Evolutionary conservation across 2,329 filamentous ascomycete genomes (phyloP).

Genomic region (Paecilomyces formosus): DNA sequence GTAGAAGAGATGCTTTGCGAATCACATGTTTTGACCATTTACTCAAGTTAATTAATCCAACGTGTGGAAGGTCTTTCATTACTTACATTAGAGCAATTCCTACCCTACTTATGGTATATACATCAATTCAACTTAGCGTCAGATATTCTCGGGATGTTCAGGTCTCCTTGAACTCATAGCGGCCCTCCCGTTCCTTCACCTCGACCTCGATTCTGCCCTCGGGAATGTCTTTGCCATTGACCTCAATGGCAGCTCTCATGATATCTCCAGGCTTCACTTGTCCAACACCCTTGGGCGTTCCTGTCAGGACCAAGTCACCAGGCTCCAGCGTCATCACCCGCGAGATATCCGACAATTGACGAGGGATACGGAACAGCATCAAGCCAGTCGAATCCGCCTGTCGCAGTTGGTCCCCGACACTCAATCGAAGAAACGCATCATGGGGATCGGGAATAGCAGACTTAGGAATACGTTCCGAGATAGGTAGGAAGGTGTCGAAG

Average conservation of each 20-base stretch:
- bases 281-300: conserved; percentile 93
- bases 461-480: conserved; percentile 76
- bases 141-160: conserved; percentile 26
- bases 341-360: conserved; percentile 83
- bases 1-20: neutral
- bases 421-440: conserved; percentile 76
- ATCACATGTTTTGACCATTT: neutral
- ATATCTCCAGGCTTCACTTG: conserved; percentile 77
- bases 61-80: neutral
- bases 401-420: conserved; percentile 68
- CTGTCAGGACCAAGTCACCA: conserved; percentile 91
- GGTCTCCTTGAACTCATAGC: conserved; percentile 71
- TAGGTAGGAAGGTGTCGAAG: conserved; percentile 93
- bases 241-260: conserved; percentile 73
- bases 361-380: conserved; percentile 88
- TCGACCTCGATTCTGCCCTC: conserved; percentile 77
- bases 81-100: neutral
- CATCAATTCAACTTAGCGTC: neutral
- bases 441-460: conserved; percentile 77
- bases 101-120: neutral
- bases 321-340: conserved; percentile 89
- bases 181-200: conserved; percentile 69
- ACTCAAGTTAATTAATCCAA: neutral
- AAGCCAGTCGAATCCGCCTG: conserved; percentile 86
- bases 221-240: conserved; percentile 73